Percentiles rank a stretch among this genome's conserved stretches.
Evolutionary conservation across 495 filamentous ascomycete genomes (phyloP).

Genomic region (Trichodelitschia bisporula): DNA sequence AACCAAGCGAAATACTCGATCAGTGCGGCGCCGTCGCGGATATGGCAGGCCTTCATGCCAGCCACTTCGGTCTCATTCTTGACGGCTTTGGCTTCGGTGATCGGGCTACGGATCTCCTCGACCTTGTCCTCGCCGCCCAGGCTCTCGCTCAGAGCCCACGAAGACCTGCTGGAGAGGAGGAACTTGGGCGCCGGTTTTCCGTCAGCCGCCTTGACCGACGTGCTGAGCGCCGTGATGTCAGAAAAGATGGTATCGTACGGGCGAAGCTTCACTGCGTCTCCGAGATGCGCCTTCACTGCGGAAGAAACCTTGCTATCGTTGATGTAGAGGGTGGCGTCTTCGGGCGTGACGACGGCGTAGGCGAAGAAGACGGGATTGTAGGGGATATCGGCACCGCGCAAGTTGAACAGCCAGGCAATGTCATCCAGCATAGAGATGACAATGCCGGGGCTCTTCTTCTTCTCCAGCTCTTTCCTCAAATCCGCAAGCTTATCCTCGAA

Average conservation of each 20-base stretch:
- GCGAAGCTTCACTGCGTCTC: constrained; percentile 44
- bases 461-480: constrained; percentile 73
- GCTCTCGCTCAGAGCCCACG: constrained; percentile 75
- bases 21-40: constrained; percentile 80
- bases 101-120: constrained; percentile 67
- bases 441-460: constrained; percentile 71
- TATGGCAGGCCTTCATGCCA: constrained; percentile 85
- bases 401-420: constrained; percentile 92
- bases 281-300: constrained; percentile 46
- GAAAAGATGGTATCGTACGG: constrained; percentile 70
- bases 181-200: constrained; percentile 36
- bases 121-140: constrained; percentile 74
- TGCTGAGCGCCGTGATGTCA: constrained; percentile 39
- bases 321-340: constrained; percentile 62
- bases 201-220: constrained; percentile 13
- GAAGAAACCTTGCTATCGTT: constrained; percentile 50
- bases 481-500: constrained; percentile 67
- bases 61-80: constrained; percentile 84
- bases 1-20: constrained; percentile 94
- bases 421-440: constrained; percentile 82
- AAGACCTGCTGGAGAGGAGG: constrained; percentile 66
- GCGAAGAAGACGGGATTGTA: constrained; percentile 99
- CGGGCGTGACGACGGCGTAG: constrained; percentile 71
- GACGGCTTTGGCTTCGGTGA: constrained; percentile 88
- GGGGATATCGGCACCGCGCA: constrained; percentile 87